These are phyloP conservation scores for Fusarium cicatricum DNA, from an alignment of 2,329 filamentous ascomycete genomes.

Conservation along the genomic window DNA sequence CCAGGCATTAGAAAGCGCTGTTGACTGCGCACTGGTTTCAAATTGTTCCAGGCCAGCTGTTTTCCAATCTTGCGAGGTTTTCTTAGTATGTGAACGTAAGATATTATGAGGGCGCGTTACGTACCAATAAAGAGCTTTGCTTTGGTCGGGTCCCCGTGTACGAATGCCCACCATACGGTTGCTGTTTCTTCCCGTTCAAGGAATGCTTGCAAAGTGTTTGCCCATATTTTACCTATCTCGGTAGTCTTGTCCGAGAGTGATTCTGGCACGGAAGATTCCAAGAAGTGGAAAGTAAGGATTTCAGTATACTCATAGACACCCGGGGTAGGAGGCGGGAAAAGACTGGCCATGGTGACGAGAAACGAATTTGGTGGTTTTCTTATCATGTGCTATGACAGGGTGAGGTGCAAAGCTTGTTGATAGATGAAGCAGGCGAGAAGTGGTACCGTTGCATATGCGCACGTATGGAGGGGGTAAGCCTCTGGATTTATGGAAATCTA, in stretches of 20 bases:
- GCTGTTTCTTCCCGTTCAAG: slow-evolving; percentile 15
- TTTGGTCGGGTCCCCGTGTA: neutral
- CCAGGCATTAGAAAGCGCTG: slow-evolving; percentile 1
- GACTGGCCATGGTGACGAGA: neutral
- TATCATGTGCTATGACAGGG: too few relatives aligned
- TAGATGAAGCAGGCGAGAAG: too few relatives aligned
- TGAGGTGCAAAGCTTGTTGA: too few relatives aligned
- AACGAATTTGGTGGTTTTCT: too few relatives aligned
- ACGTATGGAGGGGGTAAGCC: too few relatives aligned
- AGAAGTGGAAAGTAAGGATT: slow-evolving; percentile 4
- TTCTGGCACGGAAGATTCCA: neutral
- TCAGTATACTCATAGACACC: slow-evolving; percentile 14
- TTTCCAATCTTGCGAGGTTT: slow-evolving; percentile 12
- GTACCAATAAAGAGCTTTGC: slow-evolving; percentile 20
- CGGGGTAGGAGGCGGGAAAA: neutral
- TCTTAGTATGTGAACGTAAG: neutral
- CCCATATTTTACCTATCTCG: slow-evolving; percentile 10
- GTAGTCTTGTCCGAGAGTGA: slow-evolving; percentile 10
- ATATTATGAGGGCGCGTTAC: neutral
- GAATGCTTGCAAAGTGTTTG: slow-evolving; percentile 11
- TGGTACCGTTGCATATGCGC: too few relatives aligned
- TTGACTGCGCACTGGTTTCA: neutral
- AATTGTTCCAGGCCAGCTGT: neutral
- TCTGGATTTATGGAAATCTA: too few relatives aligned
- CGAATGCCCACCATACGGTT: slow-evolving; percentile 14